These are phyloP conservation scores for Nemania abortiva DNA, from an alignment of 2,329 filamentous ascomycete species.

Conservation along the genomic window DNA sequence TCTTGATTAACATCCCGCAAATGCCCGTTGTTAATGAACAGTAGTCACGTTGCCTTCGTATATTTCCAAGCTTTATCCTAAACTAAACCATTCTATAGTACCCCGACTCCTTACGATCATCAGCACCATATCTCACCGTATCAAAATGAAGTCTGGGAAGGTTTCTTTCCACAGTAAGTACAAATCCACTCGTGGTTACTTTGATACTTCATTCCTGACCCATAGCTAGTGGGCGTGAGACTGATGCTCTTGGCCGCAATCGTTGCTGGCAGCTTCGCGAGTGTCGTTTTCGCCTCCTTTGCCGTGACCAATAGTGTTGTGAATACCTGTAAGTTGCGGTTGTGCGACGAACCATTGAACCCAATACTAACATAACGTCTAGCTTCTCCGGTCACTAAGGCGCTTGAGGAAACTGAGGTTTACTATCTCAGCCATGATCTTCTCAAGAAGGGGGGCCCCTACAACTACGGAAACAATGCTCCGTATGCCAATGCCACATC, in stretches of 20 bases:
- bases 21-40: neutral
- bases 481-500: conserved; percentile 20
- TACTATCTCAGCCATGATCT: neutral
- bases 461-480: conserved; percentile 22
- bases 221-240: conserved; percentile 4
- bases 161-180: conserved; percentile 10
- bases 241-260: neutral
- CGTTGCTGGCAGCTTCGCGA: conserved; percentile 9
- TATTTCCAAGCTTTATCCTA: neutral
- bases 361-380: conserved; percentile 1
- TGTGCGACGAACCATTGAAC: neutral
- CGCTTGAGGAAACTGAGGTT: too few species aligned
- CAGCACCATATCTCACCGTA: conserved; percentile 6
- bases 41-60: neutral
- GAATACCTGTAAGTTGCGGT: conserved; percentile 7
- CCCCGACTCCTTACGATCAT: neutral
- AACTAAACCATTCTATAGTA: conserved; percentile 2
- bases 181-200: neutral
- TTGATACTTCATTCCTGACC: conserved; percentile 1
- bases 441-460: conserved; percentile 19
- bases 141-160: neutral
- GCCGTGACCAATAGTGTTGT: neutral
- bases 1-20: neutral
- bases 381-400: neutral
- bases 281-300: neutral